These are phyloP conservation scores for Fusarium nurragi DNA, from an alignment of 2,329 filamentous ascomycete genomes.

Conservation along the genomic window DNA sequence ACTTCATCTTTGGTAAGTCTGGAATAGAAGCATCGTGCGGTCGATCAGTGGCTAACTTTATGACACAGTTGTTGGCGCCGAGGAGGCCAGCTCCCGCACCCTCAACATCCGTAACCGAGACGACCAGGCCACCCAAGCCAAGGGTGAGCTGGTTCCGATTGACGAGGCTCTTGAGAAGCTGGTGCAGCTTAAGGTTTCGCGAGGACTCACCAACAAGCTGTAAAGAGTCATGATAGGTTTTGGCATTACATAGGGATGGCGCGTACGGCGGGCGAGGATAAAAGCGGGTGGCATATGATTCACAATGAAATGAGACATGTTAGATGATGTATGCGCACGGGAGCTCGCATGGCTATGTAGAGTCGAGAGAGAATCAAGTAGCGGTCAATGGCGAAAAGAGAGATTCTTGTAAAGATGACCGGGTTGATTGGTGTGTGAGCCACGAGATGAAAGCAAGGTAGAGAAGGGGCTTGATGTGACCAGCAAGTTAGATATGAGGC, in stretches of 20 bases:
- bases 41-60: conserved; percentile 22
- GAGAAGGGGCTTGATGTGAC: conserved; percentile 14
- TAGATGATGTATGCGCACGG: conserved; percentile 22
- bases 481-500: neutral
- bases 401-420: conserved; percentile 3
- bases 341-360: conserved; percentile 19
- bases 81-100: conserved; percentile 67
- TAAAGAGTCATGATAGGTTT: conserved; percentile 33
- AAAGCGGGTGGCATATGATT: conserved; percentile 34
- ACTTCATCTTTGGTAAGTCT: conserved; percentile 76
- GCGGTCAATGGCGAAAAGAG: conserved; percentile 33
- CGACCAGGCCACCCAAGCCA: conserved; percentile 68
- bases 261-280: conserved; percentile 24
- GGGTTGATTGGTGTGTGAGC: neutral
- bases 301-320: conserved; percentile 34
- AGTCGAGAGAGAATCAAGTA: conserved; percentile 18
- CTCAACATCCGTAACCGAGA: conserved; percentile 73
- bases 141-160: conserved; percentile 67
- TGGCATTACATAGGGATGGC: conserved; percentile 9
- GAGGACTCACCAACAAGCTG: conserved; percentile 51
- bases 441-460: conserved; percentile 7
- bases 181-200: conserved; percentile 60
- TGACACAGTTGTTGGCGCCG: conserved; percentile 65
- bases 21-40: neutral
- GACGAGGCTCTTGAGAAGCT: conserved; percentile 67